phyloP scores from a whole-genome alignment of 768 basidiomycete species.

The Chalciporus chontae region DNA sequence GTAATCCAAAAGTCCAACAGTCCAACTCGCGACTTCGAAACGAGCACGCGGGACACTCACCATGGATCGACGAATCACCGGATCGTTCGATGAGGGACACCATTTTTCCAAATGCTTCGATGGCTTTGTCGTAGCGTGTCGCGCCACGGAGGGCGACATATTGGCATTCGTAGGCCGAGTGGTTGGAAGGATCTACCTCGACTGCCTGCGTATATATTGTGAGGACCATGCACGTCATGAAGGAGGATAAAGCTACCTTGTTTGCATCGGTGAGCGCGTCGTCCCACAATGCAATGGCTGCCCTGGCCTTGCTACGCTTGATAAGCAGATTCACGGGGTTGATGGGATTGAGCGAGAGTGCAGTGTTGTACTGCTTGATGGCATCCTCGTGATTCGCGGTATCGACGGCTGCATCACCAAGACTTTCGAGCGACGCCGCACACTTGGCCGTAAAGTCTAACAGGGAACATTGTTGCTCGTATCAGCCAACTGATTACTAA shows the following conservation, averaged over 20 bases:
- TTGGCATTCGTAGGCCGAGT: conserved; percentile 1
- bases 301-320: conserved; percentile 8
- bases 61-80: background rate
- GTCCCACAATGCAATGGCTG: conserved; percentile 3
- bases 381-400: background rate
- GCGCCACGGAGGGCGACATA: background rate
- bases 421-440: background rate
- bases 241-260: background rate
- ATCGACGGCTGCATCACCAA: background rate
- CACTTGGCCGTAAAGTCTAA: conserved; percentile 2
- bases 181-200: background rate
- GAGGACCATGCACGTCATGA: too few species aligned
- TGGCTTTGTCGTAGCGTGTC: conserved; percentile 1
- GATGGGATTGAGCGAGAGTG: background rate
- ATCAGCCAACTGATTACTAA: background rate
- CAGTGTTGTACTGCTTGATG: background rate
- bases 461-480: background rate
- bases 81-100: conserved; percentile 2
- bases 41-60: background rate
- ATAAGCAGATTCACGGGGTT: background rate
- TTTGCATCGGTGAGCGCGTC: conserved; percentile 9
- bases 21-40: too few species aligned
- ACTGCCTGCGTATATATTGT: background rate
- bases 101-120: conserved; percentile 1
- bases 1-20: too few species aligned